phyloP scores from a whole-genome alignment of 805 yeast species.

The Lipomyces orientalis region DNA sequence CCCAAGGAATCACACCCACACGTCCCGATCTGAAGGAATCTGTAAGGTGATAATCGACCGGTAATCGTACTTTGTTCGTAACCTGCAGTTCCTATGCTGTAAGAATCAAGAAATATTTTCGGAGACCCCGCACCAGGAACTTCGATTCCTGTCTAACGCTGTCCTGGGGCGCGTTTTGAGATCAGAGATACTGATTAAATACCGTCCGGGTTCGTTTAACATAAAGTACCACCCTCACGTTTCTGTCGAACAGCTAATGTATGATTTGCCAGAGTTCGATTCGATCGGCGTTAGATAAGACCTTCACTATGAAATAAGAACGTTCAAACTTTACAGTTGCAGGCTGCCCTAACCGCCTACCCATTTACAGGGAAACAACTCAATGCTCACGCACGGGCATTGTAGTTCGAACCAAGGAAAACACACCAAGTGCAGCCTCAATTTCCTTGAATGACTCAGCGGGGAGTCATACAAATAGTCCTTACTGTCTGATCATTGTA shows the following conservation, averaged over 20 bases:
- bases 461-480: background rate
- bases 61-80: constrained; percentile 1
- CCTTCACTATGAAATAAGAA: background rate
- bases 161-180: background rate
- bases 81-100: background rate
- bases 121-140: background rate
- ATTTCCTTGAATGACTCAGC: background rate
- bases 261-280: background rate
- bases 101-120: background rate
- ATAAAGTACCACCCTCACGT: background rate
- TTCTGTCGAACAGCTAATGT: background rate
- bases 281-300: background rate
- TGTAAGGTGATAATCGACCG: background rate
- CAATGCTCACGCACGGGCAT: background rate
- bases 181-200: background rate
- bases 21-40: background rate
- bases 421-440: background rate
- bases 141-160: background rate
- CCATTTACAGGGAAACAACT: background rate
- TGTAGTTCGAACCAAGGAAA: no score
- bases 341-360: background rate
- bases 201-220: background rate
- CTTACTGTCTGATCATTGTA: background rate
- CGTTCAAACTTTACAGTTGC: background rate
- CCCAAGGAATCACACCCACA: background rate